Percentiles rank a stretch among this genome's conserved stretches.
phyloP scores from a whole-genome alignment of 129 eudicot genomes.

The Chrysanthemum lavandulifolium region DNA sequence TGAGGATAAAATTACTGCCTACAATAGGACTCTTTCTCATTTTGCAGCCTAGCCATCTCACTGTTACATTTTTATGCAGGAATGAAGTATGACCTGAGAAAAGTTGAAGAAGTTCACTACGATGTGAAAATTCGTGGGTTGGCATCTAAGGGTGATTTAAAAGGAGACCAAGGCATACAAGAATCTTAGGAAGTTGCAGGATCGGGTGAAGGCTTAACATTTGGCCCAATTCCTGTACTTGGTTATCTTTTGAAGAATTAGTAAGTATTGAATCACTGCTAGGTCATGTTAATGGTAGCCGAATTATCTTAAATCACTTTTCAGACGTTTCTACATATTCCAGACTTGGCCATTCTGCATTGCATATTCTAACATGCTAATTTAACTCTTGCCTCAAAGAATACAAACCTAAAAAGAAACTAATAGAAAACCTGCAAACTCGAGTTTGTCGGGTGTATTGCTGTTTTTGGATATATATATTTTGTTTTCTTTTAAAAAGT shows the following conservation, averaged over 20 bases:
- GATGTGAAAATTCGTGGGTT: conserved; percentile 92
- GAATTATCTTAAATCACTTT: neutral
- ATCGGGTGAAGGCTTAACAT: neutral
- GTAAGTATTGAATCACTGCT: conserved; percentile 6
- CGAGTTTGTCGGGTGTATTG: neutral
- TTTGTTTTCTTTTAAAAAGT: too few species aligned
- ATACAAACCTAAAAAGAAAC: too few species aligned
- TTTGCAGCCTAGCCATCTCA: neutral
- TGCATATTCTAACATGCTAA: neutral
- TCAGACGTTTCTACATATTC: conserved; percentile 12
- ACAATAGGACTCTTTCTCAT: neutral
- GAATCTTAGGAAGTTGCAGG: conserved; percentile 26
- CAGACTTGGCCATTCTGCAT: conserved; percentile 3
- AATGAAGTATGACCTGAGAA: conserved; percentile 85
- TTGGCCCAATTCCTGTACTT: conserved; percentile 7
- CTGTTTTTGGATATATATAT: too few species aligned
- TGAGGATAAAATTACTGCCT: neutral
- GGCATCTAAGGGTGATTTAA: conserved; percentile 39
- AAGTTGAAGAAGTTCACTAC: conserved; percentile 80
- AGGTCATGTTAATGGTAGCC: neutral
- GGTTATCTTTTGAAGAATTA: conserved; percentile 3
- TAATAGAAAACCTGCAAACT: neutral
- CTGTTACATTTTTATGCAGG: conserved; percentile 39
- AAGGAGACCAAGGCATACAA: conserved; percentile 38
- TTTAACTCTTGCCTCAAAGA: neutral